Evolutionary conservation across 768 basidiomycete species (phyloP).

Genomic region (Lentinula lateritia): DNA sequence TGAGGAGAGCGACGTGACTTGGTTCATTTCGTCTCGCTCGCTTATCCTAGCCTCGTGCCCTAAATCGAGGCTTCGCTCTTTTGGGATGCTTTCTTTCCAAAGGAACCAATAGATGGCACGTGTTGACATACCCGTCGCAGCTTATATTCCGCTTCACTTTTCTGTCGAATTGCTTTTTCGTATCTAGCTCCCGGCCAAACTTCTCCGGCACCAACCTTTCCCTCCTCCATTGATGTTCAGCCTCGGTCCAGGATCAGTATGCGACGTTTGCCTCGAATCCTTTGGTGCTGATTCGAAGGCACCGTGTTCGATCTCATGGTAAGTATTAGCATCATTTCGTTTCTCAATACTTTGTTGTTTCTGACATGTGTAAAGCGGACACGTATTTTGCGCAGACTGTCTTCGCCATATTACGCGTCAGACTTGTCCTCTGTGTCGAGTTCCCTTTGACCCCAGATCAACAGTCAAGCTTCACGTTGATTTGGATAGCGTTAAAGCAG

Average conservation of each 20-base stretch:
- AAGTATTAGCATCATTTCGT: neutral
- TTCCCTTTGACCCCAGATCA: slow-evolving; percentile 38
- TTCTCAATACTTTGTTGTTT: neutral
- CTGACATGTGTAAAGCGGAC: slow-evolving; percentile 36
- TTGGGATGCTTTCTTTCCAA: slow-evolving; percentile 3
- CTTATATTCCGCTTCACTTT: slow-evolving; percentile 19
- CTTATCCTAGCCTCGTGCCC: slow-evolving; percentile 6
- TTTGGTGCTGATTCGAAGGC: slow-evolving; percentile 48
- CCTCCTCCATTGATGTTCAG: slow-evolving; percentile 53
- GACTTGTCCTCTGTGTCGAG: slow-evolving; percentile 63
- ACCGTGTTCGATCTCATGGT: slow-evolving; percentile 55
- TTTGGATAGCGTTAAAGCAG: slow-evolving; percentile 27
- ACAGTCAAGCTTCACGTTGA: slow-evolving; percentile 59
- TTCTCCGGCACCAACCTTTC: slow-evolving; percentile 20
- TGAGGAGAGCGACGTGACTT: slow-evolving; percentile 2
- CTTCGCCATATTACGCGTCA: slow-evolving; percentile 41
- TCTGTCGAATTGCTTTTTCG: slow-evolving; percentile 17
- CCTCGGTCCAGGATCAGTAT: slow-evolving; percentile 57
- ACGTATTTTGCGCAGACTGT: slow-evolving; percentile 56
- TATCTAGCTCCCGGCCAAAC: slow-evolving; percentile 15
- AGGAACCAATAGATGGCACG: slow-evolving; percentile 5
- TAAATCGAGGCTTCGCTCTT: neutral
- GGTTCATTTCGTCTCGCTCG: slow-evolving; percentile 8
- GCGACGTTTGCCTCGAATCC: slow-evolving; percentile 71
- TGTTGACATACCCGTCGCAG: slow-evolving; percentile 11